Evolutionary conservation across 805 yeast species (phyloP), one percentile per base, ranked within the genome.

Genomic region (Wickerhamiella bombiphila): DNA sequence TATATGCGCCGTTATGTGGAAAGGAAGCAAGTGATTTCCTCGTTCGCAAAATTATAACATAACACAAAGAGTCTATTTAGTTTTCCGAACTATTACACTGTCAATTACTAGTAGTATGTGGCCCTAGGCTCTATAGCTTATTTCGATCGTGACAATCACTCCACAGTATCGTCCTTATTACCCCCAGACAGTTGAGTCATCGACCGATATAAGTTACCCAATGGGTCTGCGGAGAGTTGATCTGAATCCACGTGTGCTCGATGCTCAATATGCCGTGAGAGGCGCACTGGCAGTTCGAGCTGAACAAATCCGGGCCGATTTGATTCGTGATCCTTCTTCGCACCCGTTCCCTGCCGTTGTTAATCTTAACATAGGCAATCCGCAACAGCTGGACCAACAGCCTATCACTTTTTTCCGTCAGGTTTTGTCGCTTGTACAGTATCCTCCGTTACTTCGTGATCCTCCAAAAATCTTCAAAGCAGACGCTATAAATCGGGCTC

Each of bases 401-500:
- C 98, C 99, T 1, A 66, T 91, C 50, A 81, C 94, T n/a, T 91
- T 91, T 65, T 86, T 83, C 60, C 71, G 99, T 51, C 93, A 86
- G 56, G 94, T 86, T 3, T 63, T 88, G 42, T 72, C 96, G 0
- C 58, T 86, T 32, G 61, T 88, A 49, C 95, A 91, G 60, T 79
- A 81, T 56, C 97, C 98, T 1, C 70, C 66, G 22, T 58, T 86
- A 36, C 49, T 86, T 31, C 45, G 66, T 3, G 59, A 52, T 40
- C 44, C 49, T 3, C 42, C 44, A 9, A 42, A 49, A 3, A 43
- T 48, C 9, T 45, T 43, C 33, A 65, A 62, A 44, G 33, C 42
- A 20, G 97, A 91, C 54, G 88, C 83, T 5, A 56, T 80, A 5
- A 68, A 62, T 35, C 69, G 98, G 41, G 94, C 97, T 7, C 58